Base-by-base conservation (phyloP, 352 stramenopile species). In the Pythium myriotylum region DNA sequence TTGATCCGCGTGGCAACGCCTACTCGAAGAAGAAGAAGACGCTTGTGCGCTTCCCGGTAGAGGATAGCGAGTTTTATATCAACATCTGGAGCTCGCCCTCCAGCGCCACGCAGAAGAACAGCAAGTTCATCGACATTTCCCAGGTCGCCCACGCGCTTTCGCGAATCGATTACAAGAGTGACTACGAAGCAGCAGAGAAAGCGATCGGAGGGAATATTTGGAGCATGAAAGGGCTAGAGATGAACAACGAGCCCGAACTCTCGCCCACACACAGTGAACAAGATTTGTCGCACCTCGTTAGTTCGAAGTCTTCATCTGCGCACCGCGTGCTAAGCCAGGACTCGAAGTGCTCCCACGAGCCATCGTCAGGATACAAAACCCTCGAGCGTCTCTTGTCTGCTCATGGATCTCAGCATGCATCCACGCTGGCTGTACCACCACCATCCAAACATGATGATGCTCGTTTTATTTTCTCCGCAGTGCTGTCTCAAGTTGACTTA, bases 61-160 rank as follows among this genome's bases (percentile, higher is more conserved):
- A 93, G 52, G 79, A 91, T 66, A 85, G 65, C 46, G 84, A 87
- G 43, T 93, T 93, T 68, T 93, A 93, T 71, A 73, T 73, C 37
- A 93, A 93, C 77, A 93, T 93, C 54, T 93, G 84, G 84, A 61
- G 13, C 19, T n/a, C 46, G 12, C 46, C 49, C 2, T 73, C 72
- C 10, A 47, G 56, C 3, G 65, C 73, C 70, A 57, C 45, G 59
- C 64, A 29, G 57, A 41, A 37, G n/a, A 57, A 42, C 33, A 49
- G 29, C 7, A 77, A 74, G 60, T 78, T 85, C 33, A 77, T 94
- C 26, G 84, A 94, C 55, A 91, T 93, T 54, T 52, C 68, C 22
- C 84, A 93, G 54, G 84, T 93, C 39, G 84, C 84, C 3, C 73
- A 93, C 60, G 78, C 84, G 3, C 71, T 93, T 27, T 86, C 74